These are phyloP conservation scores for Ophiostoma angusticollis DNA, from an alignment of 2,329 filamentous ascomycete genomes.

Conservation along the genomic window DNA sequence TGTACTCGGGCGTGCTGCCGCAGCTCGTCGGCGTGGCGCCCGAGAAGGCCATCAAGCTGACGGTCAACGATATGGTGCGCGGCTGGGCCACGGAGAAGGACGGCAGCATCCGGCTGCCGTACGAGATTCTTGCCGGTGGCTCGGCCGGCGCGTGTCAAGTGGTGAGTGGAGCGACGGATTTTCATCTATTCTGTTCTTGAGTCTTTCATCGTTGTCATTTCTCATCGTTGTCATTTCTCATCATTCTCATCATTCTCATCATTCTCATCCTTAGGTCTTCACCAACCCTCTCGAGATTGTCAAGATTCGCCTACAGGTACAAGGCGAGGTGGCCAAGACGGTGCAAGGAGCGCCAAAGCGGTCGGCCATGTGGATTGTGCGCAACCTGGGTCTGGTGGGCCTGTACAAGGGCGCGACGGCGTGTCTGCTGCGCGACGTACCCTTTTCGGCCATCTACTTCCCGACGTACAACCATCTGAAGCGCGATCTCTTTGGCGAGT, in stretches of 20 bases:
- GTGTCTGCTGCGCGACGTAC: constrained; percentile 88
- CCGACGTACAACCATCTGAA: constrained; percentile 92
- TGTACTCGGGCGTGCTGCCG: constrained; percentile 90
- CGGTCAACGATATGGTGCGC: constrained; percentile 89
- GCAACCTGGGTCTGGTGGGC: constrained; percentile 84
- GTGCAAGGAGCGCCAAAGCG: constrained; percentile 72
- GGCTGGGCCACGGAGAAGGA: constrained; percentile 60
- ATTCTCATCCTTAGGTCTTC: constrained; percentile 53
- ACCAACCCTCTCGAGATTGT: constrained; percentile 98
- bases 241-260: too few species aligned
- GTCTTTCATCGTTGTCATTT: too few species aligned
- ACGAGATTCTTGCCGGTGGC: constrained; percentile 80
- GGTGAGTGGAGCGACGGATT: constrained; percentile 47
- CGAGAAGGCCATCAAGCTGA: constrained; percentile 98
- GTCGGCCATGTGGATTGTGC: constrained; percentile 95
- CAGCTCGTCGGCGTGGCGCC: constrained; percentile 97
- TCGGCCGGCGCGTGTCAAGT: constrained; percentile 90
- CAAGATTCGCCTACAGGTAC: constrained; percentile 95
- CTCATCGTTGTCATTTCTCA: too few species aligned
- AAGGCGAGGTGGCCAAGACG: constrained; percentile 86
- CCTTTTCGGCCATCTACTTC: constrained; percentile 98
- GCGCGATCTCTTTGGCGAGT: constrained; percentile 85
- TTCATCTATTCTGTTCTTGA: constrained; percentile 3
- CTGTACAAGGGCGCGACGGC: constrained; percentile 95
- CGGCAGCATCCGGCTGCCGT: constrained; percentile 54